phyloP scores from a whole-genome alignment of 495 filamentous ascomycete genomes.

The Trichoderma asperelloides region DNA sequence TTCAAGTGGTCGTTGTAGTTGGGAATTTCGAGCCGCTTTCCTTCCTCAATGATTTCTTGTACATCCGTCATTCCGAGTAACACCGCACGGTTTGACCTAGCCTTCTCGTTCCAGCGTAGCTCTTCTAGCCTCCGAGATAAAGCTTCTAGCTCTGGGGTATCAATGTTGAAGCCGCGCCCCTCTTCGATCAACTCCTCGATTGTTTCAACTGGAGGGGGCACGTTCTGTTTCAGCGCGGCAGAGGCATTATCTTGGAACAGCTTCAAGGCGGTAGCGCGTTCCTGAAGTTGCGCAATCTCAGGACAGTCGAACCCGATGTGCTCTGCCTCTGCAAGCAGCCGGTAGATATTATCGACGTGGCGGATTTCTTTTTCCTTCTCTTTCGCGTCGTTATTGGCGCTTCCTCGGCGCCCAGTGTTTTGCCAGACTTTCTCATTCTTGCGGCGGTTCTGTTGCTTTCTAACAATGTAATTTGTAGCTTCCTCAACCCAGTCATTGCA shows the following conservation, averaged over 20 bases:
- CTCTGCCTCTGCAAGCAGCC: constrained; percentile 75
- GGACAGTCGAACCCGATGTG: constrained; percentile 89
- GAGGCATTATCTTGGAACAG: constrained; percentile 76
- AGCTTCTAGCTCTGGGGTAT: constrained; percentile 84
- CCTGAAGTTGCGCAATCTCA: constrained; percentile 79
- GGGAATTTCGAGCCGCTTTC: constrained; percentile 63
- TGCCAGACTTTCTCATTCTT: constrained; percentile 95
- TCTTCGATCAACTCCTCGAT: constrained; percentile 83
- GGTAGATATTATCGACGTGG: constrained; percentile 81
- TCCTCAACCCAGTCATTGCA: constrained; percentile 99
- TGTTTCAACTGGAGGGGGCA: constrained; percentile 51
- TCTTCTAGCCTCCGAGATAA: constrained; percentile 74
- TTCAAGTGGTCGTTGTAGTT: constrained; percentile 67
- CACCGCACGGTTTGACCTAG: constrained; percentile 50
- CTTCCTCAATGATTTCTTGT: constrained; percentile 64
- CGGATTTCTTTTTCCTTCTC: constrained; percentile 86
- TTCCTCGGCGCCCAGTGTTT: constrained; percentile 48
- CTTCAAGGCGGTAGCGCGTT: constrained; percentile 79
- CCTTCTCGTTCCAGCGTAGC: constrained; percentile 81
- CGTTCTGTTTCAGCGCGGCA: constrained; percentile 51
- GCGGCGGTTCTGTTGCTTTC: constrained; percentile 95
- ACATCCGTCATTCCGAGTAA: constrained; percentile 69
- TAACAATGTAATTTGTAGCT: constrained; percentile 90
- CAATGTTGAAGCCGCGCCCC: constrained; percentile 84
- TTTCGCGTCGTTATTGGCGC: constrained; percentile 57